These are phyloP conservation scores for Coniophora puteana DNA, from an alignment of 1,284 basidiomycete species.

Conservation along the genomic window DNA sequence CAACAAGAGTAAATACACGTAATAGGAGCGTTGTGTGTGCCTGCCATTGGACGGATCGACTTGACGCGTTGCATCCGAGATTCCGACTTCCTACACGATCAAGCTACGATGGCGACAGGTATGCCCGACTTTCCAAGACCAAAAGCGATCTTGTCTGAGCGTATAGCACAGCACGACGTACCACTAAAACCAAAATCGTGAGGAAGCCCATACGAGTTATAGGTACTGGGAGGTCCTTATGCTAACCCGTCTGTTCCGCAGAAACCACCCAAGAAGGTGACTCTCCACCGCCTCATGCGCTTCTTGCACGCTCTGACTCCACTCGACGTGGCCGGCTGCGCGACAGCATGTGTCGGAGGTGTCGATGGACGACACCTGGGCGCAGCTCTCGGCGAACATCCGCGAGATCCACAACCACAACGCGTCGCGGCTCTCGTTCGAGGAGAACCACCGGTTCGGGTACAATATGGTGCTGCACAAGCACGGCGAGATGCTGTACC, in stretches of 20 bases:
- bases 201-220: constrained; percentile 24
- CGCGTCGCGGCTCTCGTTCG: constrained; percentile 90
- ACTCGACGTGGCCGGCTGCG: not conserved
- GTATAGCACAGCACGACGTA: constrained; percentile 33
- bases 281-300: not conserved
- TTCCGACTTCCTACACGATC: constrained; percentile 4
- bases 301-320: constrained; percentile 1
- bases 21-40: constrained; percentile 4
- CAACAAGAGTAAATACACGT: constrained; percentile 30
- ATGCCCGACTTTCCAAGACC: constrained; percentile 14
- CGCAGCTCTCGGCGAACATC: constrained; percentile 78
- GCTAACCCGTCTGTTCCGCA: constrained; percentile 19
- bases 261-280: constrained; percentile 56
- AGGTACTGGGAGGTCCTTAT: constrained; percentile 19
- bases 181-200: constrained; percentile 47
- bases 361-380: constrained; percentile 73
- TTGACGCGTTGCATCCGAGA: constrained; percentile 2
- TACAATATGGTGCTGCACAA: constrained; percentile 93
- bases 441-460: constrained; percentile 93
- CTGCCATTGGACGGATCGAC: constrained; percentile 9
- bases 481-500: constrained; percentile 86
- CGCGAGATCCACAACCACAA: constrained; percentile 95
- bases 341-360: constrained; percentile 64
- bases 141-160: constrained; percentile 2
- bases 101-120: constrained; percentile 38